Evolutionary conservation across 306 rosid genomes (phyloP), one percentile per base, ranked within the genome.

Genomic region (Vachellia collinsii): DNA sequence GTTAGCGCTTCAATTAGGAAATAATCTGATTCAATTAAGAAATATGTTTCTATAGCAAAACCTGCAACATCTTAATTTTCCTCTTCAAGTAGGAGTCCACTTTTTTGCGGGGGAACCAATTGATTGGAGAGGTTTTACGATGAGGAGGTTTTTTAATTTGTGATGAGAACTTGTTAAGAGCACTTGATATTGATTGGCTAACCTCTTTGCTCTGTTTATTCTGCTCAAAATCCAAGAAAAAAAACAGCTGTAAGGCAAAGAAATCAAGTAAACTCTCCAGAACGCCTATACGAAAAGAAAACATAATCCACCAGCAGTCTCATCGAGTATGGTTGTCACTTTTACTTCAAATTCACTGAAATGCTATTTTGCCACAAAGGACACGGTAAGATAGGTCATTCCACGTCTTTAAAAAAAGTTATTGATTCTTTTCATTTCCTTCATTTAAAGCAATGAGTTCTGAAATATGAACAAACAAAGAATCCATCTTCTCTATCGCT

Each of bases 11-110:
- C 39, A 62, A 43, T 66, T 23, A 44, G 74, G 10, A 72, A 75
- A 77, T n/a, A 70, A 38, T 73, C 8, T 25, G 23, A 72, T 25
- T 29, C 59, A 43, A 38, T 61, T 39, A 69, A 76, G 46, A 70
- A 77, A 58, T 50, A 73, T 34, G 65, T 61, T 7, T 29, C n/a
- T 19, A 71, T 29, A 67, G 20, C 66, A 65, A 63, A 73, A 94
- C 99, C 99, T 95, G 98, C 68, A 95, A 88, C 99, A 89, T 93
- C 85, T 93, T 89, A 44, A 95, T 89, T 85, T 95, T 95, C 78
- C 98, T 89, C 73, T 89, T 84, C 82, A 95, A 87, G 88, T 91
- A 95, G 41, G 99, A 93, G 75, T 93, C 97, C 74, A 83, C 89
- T 85, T 93, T 95, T 80, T 88, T 93, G 54, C 98, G 88, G 0